Evolutionary conservation across 805 yeast species (phyloP).

Genomic region (Metschnikowia noctiluminum): DNA sequence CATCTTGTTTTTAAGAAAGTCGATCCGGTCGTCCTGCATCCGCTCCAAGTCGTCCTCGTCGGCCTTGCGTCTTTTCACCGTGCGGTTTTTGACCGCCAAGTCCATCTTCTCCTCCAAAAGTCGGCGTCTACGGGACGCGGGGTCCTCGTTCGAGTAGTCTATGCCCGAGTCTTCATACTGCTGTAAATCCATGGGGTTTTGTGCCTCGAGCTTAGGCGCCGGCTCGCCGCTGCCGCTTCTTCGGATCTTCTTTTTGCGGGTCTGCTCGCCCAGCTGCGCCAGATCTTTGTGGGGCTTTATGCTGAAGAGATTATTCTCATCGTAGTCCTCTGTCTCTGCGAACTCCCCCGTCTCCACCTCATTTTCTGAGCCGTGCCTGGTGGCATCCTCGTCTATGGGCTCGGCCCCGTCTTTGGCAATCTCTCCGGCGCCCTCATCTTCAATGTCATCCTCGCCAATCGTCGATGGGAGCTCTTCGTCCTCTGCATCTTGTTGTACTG

Average conservation of each 20-base stretch:
- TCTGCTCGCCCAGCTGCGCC: constrained; percentile 10
- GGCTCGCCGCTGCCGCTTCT: constrained; percentile 11
- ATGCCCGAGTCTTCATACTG: constrained; percentile 8
- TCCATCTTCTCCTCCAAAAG: constrained; percentile 80
- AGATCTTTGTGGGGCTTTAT: constrained; percentile 15
- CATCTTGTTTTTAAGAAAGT: constrained; percentile 82
- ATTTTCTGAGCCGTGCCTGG: not conserved
- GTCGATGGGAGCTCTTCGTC: constrained; percentile 16
- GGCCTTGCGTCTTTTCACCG: constrained; percentile 59
- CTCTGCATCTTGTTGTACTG: constrained; percentile 13
- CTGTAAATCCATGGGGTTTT: constrained; percentile 8
- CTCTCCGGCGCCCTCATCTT: constrained; percentile 12
- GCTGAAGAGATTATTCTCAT: constrained; percentile 16
- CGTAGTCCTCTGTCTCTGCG: constrained; percentile 4
- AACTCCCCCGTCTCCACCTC: not conserved
- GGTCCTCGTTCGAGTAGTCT: constrained; percentile 31
- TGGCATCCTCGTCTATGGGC: constrained; percentile 5
- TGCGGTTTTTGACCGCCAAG: constrained; percentile 63
- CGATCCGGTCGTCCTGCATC: constrained; percentile 89
- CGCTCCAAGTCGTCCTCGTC: constrained; percentile 94
- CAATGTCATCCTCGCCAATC: constrained; percentile 13
- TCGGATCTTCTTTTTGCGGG: constrained; percentile 20
- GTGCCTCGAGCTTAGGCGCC: constrained; percentile 7
- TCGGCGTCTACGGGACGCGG: constrained; percentile 53
- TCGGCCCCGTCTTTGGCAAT: constrained; percentile 10